Evolutionary conservation across 257 asterid species (phyloP).

Genomic region (Gardenia jasminoides): DNA sequence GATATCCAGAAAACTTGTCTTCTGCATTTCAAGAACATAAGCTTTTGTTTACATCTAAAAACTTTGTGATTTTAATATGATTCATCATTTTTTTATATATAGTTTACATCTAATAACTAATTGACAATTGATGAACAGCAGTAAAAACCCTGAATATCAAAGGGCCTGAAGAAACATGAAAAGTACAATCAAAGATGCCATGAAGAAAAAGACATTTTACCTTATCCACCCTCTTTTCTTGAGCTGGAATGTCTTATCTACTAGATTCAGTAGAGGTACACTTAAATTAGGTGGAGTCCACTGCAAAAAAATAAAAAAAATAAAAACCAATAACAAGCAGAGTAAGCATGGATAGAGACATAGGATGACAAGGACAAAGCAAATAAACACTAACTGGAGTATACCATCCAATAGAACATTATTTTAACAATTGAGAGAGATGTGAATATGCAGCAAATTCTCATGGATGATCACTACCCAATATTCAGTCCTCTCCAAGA

Average conservation of each 20-base stretch:
- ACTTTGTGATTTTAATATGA: background rate
- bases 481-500: background rate
- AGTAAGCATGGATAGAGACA: background rate
- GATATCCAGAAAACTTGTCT: conserved; percentile 99
- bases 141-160: background rate
- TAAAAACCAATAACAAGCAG: conserved; percentile 13
- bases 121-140: background rate
- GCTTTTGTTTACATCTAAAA: conserved; percentile 14
- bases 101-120: conserved; percentile 14
- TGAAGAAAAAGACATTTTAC: conserved; percentile 35
- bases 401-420: background rate
- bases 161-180: background rate
- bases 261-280: conserved; percentile 88
- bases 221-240: conserved; percentile 98
- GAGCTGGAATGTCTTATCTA: conserved; percentile 93
- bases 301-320: conserved; percentile 78
- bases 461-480: background rate
- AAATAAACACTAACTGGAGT: too few species aligned
- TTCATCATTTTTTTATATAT: too few species aligned
- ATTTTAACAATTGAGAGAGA: background rate
- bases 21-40: conserved; percentile 44
- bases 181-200: conserved; percentile 1
- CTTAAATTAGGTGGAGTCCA: conserved; percentile 96
- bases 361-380: background rate
- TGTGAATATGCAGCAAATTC: background rate